Base-by-base conservation (phyloP, 2,329 filamentous ascomycete genomes). In the Talaromyces rugulosus region DNA sequence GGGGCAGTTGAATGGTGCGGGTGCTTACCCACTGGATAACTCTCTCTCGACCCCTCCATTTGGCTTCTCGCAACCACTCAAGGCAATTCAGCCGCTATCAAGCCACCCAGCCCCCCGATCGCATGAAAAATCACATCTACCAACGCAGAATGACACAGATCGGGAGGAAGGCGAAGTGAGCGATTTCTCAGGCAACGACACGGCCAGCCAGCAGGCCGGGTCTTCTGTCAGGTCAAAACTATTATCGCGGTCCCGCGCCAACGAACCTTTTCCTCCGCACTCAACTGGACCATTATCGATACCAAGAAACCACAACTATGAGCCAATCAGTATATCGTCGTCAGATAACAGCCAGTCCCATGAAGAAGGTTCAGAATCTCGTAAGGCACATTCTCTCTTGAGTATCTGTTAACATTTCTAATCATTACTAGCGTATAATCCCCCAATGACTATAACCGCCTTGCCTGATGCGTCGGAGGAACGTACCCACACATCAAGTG, bases 151-250 rank as follows among this genome's bases (percentile, higher is more conserved):
- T 56, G 72, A 80, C 53, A 73, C 74, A 60, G 81, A 83, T 61
- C 78, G 78, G 61, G 90, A 95, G 69, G 91, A 96, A 69, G 90
- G 89, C 16, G 91, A 96, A 72, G 73, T 95, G 33, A 90, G 86
- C 65, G 91, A 94, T 68, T 84, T 82, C 18, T 87, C 89, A 67
- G 81, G 83, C 56, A 83, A 86, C n/a, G 51, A 18, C 12, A 23
- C 18, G 11, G 42, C 60, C 47, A 31, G 14, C 33, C 40, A 34
- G 28, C 56, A 28, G 4, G 34, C 11, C 31, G 23, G 8, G 16
- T 42, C 2, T 57, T 16, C n/a, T 18, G 3, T 57, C 54, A 16
- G 53, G 8, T 16, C 60, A 40, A 42, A 28, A 11, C 44, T 33
- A 36, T n/a, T 36, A 31, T 55, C 58, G 23, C 42, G 30, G 28